Percentiles rank a stretch among this genome's conserved stretches.
Evolutionary conservation across 2,329 filamentous ascomycete genomes (phyloP).

Genomic region (Colletotrichum echinochloae): DNA sequence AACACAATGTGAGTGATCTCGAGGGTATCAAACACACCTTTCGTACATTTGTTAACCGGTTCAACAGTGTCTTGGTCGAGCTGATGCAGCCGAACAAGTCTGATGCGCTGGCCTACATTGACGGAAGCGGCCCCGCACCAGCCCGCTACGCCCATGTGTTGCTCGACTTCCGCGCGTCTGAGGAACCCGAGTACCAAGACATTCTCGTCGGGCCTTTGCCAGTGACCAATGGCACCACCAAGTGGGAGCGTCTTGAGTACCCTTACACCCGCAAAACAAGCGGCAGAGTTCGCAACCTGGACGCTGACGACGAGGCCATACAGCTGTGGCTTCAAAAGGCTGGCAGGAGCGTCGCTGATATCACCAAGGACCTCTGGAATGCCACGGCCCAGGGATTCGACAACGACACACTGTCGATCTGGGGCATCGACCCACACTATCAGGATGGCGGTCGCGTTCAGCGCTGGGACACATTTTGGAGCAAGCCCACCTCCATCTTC

Average conservation of each 20-base stretch:
- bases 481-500: slow-evolving; percentile 51
- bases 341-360: slow-evolving; percentile 48
- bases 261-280: slow-evolving; percentile 55
- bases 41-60: background rate
- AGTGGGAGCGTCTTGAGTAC: slow-evolving; percentile 55
- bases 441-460: slow-evolving; percentile 56
- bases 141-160: slow-evolving; percentile 58
- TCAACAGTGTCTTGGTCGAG: slow-evolving; percentile 49
- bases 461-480: slow-evolving; percentile 62
- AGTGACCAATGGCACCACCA: slow-evolving; percentile 52
- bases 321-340: slow-evolving; percentile 52
- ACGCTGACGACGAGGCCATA: slow-evolving; percentile 49
- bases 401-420: slow-evolving; percentile 56
- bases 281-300: slow-evolving; percentile 54
- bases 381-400: slow-evolving; percentile 51
- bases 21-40: background rate
- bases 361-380: slow-evolving; percentile 59
- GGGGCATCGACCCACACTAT: slow-evolving; percentile 57
- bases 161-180: slow-evolving; percentile 54
- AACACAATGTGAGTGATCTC: slow-evolving; percentile 49
- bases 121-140: slow-evolving; percentile 52
- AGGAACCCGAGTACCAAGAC: slow-evolving; percentile 55
- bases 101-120: slow-evolving; percentile 58
- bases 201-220: slow-evolving; percentile 64
- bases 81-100: slow-evolving; percentile 62